These are phyloP conservation scores for Jackrogersella minutella DNA, from an alignment of 495 filamentous ascomycete genomes.

Conservation along the genomic window DNA sequence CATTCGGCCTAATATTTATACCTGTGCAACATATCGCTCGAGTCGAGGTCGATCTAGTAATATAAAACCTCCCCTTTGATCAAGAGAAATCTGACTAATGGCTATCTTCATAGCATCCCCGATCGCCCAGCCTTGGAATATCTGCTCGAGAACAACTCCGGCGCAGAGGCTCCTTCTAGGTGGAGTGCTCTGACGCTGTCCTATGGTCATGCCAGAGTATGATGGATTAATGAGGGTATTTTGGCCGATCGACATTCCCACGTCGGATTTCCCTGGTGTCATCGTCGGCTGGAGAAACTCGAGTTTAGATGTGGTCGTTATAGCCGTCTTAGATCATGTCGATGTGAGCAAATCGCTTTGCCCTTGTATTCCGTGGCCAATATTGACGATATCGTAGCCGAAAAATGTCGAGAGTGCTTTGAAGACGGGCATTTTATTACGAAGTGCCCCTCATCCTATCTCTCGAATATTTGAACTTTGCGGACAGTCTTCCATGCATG, in stretches of 20 bases:
- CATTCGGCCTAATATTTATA: slow-evolving; percentile 55
- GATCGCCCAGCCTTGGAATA: slow-evolving; percentile 80
- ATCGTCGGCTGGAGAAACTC: slow-evolving; percentile 97
- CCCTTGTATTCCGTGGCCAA: neutral
- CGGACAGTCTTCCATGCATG: slow-evolving; percentile 81
- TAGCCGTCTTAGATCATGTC: slow-evolving; percentile 87
- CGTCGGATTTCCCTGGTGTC: slow-evolving; percentile 76
- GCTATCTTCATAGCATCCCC: slow-evolving; percentile 72
- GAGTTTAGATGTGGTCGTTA: slow-evolving; percentile 85
- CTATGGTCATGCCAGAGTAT: slow-evolving; percentile 81
- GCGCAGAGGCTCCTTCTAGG: slow-evolving; percentile 91
- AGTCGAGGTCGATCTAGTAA: slow-evolving; percentile 56
- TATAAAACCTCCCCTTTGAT: slow-evolving; percentile 6
- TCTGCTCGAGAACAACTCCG: slow-evolving; percentile 95
- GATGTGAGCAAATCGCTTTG: slow-evolving; percentile 66
- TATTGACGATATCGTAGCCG: slow-evolving; percentile 46
- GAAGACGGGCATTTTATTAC: slow-evolving; percentile 80
- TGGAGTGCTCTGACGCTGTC: slow-evolving; percentile 39
- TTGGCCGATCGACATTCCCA: slow-evolving; percentile 89
- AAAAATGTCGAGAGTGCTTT: slow-evolving; percentile 88
- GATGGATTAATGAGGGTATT: slow-evolving; percentile 97
- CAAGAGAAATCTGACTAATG: slow-evolving; percentile 21
- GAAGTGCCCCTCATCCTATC: slow-evolving; percentile 83
- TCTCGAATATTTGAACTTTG: slow-evolving; percentile 83
- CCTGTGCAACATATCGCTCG: slow-evolving; percentile 58